Base-by-base conservation (phyloP, 2,329 filamentous ascomycete species). In the Fusarium sp. region DNA sequence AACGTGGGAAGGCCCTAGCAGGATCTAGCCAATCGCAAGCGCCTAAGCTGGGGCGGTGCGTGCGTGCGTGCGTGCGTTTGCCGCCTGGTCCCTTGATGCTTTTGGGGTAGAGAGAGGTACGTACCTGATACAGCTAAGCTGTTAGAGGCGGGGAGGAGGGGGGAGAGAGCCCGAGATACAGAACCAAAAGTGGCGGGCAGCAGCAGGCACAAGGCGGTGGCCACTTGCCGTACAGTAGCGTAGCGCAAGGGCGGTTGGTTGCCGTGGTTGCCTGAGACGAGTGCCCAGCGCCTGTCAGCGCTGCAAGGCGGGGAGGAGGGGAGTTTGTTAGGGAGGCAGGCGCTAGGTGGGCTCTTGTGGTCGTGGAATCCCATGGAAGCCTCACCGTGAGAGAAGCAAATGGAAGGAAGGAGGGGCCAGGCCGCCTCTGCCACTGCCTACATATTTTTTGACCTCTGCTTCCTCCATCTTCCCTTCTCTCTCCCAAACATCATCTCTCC, bases 281-380 rank as follows among this genome's bases (percentile, higher is more conserved):
- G 29, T 10, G 11, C 29, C 42, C 57, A 35, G 22, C 22, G 22
- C 54, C 56, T 65, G 16, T 38, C 36, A 63, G 59, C 58, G 56
- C 66, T 50, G 57, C 54, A 67, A 70, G 73, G 61, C 58, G 36
- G 36, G 36, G 36, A 38, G 73, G n/a, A 63, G 60, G 65, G 63
- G 31, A 25, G 65, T 56, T 63, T 65, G 63, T 45, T 45, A 45
- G 40, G 29, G 29, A 31, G 29, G 42, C 65, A 75, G 67, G 73
- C 73, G 70, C 63, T 70, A 73, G 74, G 74, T 74, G 75, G 74
- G 57, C 74, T 73, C 66, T 73, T 52, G 66, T 73, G 79, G 77
- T 80, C 83, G 81, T 85, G 81, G 84, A 85, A 85, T 85, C 84
- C 77, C 81, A 85, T 85, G 84, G 84, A 85, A 85, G 82, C 83